These are phyloP conservation scores for Discostella pseudostelligera DNA, from an alignment of 108 stramenopile species.

Conservation along the genomic window DNA sequence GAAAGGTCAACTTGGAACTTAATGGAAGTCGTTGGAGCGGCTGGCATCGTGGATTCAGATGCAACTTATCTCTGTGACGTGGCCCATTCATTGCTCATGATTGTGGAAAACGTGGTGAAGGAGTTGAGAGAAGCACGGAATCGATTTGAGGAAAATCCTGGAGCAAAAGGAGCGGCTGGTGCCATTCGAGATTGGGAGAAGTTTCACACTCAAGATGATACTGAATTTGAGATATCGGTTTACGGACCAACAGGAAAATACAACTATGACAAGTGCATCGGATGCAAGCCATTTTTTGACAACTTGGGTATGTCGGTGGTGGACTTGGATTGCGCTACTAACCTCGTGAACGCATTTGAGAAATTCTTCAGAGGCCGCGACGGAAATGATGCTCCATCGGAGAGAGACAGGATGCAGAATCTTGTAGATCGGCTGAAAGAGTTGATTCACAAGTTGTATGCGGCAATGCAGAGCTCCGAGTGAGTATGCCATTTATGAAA, in stretches of 20 bases:
- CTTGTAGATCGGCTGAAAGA: slow-evolving; percentile 40
- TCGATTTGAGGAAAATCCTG: slow-evolving; percentile 53
- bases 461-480: slow-evolving; percentile 44
- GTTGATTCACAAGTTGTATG: slow-evolving; percentile 36
- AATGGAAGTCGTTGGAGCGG: slow-evolving; percentile 20
- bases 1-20: slow-evolving; percentile 34
- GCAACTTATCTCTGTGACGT: slow-evolving; percentile 45
- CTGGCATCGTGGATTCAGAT: slow-evolving; percentile 19
- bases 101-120: slow-evolving; percentile 61
- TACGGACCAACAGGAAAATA: slow-evolving; percentile 69
- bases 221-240: slow-evolving; percentile 58
- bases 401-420: slow-evolving; percentile 33
- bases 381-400: slow-evolving; percentile 14
- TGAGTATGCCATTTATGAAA: no score
- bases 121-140: slow-evolving; percentile 36
- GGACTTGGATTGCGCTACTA: slow-evolving; percentile 15
- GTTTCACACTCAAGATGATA: slow-evolving; percentile 59
- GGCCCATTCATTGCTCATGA: slow-evolving; percentile 64
- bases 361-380: slow-evolving; percentile 29
- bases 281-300: slow-evolving; percentile 58
- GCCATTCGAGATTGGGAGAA: slow-evolving; percentile 41
- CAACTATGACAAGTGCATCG: slow-evolving; percentile 49
- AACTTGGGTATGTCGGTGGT: slow-evolving; percentile 21
- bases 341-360: slow-evolving; percentile 26
- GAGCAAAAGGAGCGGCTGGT: slow-evolving; percentile 44